A percentile compares a stretch with the other conserved stretches of the same genome.
phyloP scores from a whole-genome alignment of 768 basidiomycete genomes.

The Auriculariales sp. region DNA sequence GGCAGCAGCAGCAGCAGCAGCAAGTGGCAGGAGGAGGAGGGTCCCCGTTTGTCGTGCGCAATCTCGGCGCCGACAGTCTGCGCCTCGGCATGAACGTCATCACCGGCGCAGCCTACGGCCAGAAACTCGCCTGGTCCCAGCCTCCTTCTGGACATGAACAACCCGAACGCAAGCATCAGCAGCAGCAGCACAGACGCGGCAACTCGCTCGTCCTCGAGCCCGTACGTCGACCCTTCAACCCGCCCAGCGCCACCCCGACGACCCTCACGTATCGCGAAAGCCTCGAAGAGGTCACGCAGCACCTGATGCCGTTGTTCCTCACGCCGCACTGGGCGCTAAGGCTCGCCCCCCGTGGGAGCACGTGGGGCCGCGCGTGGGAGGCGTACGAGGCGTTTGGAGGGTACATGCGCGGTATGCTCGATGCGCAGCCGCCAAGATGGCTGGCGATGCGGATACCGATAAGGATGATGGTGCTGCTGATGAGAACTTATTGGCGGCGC shows the following conservation, averaged over 20 bases:
- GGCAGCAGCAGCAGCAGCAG: background rate
- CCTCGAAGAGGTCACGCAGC: slow-evolving; percentile 3
- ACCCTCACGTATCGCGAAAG: slow-evolving; percentile 1
- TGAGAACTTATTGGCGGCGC: background rate
- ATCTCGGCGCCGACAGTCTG: slow-evolving; percentile 2
- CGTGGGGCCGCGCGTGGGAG: slow-evolving; percentile 4
- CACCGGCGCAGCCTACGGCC: slow-evolving; percentile 2
- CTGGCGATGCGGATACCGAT: too few species aligned
- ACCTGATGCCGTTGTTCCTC: slow-evolving; percentile 5
- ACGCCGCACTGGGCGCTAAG: slow-evolving; percentile 4
- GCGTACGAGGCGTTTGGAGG: slow-evolving; percentile 3
- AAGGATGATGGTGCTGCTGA: background rate
- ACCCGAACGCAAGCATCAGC: background rate
- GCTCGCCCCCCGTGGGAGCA: background rate
- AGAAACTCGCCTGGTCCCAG: background rate
- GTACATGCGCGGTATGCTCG: slow-evolving; percentile 5
- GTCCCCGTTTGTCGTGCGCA: background rate
- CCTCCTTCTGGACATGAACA: too few species aligned
- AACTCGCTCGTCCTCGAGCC: too few species aligned
- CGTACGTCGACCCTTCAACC: background rate
- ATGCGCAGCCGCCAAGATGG: too few species aligned
- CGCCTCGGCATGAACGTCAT: slow-evolving; percentile 4
- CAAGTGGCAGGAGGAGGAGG: too few species aligned
- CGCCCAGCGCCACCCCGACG: background rate
- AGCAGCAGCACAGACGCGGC: too few species aligned